These are phyloP conservation scores for Trichoderma sp. DNA, from an alignment of 2,329 filamentous ascomycete species.

Conservation along the genomic window DNA sequence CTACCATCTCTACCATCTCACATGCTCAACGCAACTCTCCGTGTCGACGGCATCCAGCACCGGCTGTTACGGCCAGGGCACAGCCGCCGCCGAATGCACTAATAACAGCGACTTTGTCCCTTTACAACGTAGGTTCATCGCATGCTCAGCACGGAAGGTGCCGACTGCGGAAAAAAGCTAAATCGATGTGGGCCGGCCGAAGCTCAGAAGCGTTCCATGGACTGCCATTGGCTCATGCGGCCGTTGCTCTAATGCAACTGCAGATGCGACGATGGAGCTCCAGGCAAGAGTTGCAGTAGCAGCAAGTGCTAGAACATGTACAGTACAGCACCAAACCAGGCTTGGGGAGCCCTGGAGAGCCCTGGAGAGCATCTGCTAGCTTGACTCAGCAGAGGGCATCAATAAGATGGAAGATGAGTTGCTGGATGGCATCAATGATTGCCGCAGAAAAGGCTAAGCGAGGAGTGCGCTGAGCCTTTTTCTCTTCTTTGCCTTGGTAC, in stretches of 20 bases:
- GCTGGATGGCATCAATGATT: not conserved
- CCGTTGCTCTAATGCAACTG: not conserved
- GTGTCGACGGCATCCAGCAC: not conserved
- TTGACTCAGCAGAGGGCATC: not conserved
- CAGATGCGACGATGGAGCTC: not conserved
- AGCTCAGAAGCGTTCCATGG: not conserved
- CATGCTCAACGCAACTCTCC: not conserved
- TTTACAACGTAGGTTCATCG: not conserved
- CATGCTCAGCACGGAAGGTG: constrained; percentile 12
- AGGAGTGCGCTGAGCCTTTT: not conserved
- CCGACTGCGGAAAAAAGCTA: constrained; percentile 18
- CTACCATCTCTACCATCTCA: no score
- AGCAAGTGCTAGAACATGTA: not conserved
- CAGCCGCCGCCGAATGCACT: not conserved
- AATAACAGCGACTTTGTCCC: not conserved
- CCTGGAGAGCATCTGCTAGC: not conserved
- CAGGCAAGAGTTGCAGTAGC: not conserved
- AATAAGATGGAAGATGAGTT: not conserved
- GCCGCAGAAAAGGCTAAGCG: not conserved
- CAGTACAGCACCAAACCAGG: not conserved
- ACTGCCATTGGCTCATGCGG: not conserved
- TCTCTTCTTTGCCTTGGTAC: not conserved
- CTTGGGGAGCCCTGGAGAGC: no score
- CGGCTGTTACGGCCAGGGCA: not conserved
- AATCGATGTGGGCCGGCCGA: not conserved